Base-by-base conservation (phyloP, 2,329 filamentous ascomycete genomes). In the Amauroascus verrucosus region DNA sequence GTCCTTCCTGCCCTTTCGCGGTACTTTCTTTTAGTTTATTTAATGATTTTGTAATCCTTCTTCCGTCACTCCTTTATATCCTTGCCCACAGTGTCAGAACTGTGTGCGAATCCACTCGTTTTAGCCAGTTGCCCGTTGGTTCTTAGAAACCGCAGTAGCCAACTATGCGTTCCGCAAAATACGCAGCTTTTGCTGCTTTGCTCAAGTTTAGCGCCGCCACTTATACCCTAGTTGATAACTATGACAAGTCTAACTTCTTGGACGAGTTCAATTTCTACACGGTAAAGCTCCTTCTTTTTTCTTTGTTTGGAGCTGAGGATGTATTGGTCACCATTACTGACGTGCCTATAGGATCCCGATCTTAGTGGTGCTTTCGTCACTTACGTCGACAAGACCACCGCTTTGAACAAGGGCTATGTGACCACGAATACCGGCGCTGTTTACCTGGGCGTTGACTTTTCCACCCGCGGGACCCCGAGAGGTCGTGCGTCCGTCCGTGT, bases 201-300 rank as follows among this genome's bases (percentile, higher is more conserved):
- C 67, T 67, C 48, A 61, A 57, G 66, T 68, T 54, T 13, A 46
- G 53, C 48, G 30, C 51, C 47, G 54, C 53, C 32, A 44, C 50
- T 28, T 60, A 60, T 32, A 47, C 54, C 11, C 18, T 55, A 16
- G 54, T 46, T 18, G 56, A 60, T 32, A 49, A 57, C 40, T 60
- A 58, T 47, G 41, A 55, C 38, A 53, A 54, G 22, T 43, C 44
- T 14, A 58, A 54, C 18, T 80, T 79, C 62, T 78, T 78, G 62
- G 68, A 73, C 58, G 68, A 72, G 60, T 80, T 80, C 62, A 61
- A 65, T 32, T 80, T 80, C 65, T 78, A 68, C 59, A 76, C 73
- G 3, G 69, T 72, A 63, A 46, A 22, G 8, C 33, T n/a, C 33
- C 33, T n/a, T 40, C 13, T 7, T 13, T 20, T 40, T 28, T 30